Base-by-base conservation (phyloP, 169 alveolate genomes). In the Neospora caninum region DNA sequence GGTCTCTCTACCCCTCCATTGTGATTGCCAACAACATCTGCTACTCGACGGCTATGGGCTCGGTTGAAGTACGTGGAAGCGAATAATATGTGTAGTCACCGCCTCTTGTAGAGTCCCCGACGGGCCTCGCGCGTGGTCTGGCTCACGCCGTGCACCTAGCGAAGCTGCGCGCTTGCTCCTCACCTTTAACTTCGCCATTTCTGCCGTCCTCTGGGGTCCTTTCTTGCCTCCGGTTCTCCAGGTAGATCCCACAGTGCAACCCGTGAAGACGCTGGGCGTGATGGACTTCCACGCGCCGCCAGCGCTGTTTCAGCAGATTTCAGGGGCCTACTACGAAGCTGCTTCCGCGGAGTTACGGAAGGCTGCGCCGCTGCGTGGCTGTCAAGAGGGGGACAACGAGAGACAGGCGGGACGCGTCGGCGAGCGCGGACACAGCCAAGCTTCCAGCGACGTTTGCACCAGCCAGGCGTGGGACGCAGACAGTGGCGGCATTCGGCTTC, bases 1-100 rank as follows among this genome's bases (percentile, higher is more conserved):
- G 99, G 49, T 98, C 99, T 89, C 97, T 98, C 53, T 99, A 99
- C 96, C 99, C 99, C 41, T 98, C 99, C 45, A 98, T 98, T 91
- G 97, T 98, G 98, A 98, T 98, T 94, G 99, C 99, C 38, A 99
- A 98, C 96, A 98, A 98, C 94, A 95, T 98, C 94, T 98, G 99
- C 94, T 98, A 98, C 95, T 96, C 99, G 88, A 98, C 99, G 42
- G 95, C 98, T 92, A 64, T 96, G 88, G 97, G 98, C 91, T 93
- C 97, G 43, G 94, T 94, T 49, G 95, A 96, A 96, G 92, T 88
- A 41, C 25, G 92, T 73, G 42, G 38, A 64, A 58, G 16, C 69
- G 20, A 2, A 41, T 18, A 29, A 13, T 53, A 39, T 97, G 53
- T 91, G 97, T 41, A 97, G 96, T 39, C 80, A 96, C 97, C 7